These are phyloP conservation scores for Leucocoprinus sp. DNA, from an alignment of 768 basidiomycete species.

Conservation along the genomic window DNA sequence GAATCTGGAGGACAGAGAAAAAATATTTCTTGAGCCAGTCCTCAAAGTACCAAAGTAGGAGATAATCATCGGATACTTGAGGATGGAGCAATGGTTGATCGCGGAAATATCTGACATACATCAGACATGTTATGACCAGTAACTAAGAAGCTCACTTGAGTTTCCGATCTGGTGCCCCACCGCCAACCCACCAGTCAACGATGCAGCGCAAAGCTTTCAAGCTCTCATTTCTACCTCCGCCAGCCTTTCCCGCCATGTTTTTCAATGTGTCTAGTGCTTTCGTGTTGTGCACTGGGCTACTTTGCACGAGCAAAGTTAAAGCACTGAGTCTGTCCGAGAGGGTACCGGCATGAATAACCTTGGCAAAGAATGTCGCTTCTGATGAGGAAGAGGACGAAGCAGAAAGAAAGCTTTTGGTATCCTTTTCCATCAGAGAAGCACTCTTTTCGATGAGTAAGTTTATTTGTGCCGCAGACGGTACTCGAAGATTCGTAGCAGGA, in stretches of 20 bases:
- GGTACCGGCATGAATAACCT: slow-evolving; percentile 83
- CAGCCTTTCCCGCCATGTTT: slow-evolving; percentile 70
- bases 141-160: slow-evolving; percentile 50
- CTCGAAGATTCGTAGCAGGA: slow-evolving; percentile 19
- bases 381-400: slow-evolving; percentile 52
- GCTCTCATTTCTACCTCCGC: slow-evolving; percentile 89
- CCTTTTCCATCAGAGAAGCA: slow-evolving; percentile 35
- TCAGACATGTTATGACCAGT: not conserved
- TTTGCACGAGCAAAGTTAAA: slow-evolving; percentile 81
- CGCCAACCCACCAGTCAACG: slow-evolving; percentile 97
- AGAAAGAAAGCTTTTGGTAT: slow-evolving; percentile 36
- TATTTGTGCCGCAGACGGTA: slow-evolving; percentile 36
- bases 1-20: slow-evolving; percentile 81
- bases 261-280: slow-evolving; percentile 72
- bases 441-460: slow-evolving; percentile 40
- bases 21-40: slow-evolving; percentile 98
- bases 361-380: slow-evolving; percentile 74
- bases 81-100: slow-evolving; percentile 74
- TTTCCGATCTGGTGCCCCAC: slow-evolving; percentile 83
- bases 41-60: slow-evolving; percentile 87
- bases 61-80: slow-evolving; percentile 56
- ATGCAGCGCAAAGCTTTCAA: slow-evolving; percentile 85
- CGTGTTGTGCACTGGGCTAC: slow-evolving; percentile 78
- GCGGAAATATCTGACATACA: slow-evolving; percentile 65
- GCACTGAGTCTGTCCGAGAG: slow-evolving; percentile 89